These are phyloP conservation scores for Solanum dulcamara DNA, from an alignment of 257 asterid genomes.

Conservation along the genomic window DNA sequence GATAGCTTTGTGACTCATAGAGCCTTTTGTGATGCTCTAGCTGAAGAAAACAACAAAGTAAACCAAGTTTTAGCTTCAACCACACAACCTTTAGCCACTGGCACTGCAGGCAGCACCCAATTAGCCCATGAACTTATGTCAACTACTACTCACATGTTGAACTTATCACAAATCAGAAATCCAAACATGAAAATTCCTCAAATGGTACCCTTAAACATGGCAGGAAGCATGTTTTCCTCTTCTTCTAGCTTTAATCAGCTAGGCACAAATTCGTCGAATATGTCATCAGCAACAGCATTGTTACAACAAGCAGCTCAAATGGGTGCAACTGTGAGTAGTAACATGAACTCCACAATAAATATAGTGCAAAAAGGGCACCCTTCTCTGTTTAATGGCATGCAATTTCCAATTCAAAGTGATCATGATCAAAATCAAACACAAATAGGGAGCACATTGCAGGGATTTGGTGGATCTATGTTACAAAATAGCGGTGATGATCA, in stretches of 20 bases:
- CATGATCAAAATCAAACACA: neutral
- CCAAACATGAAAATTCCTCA: neutral
- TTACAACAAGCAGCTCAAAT: slow-evolving; percentile 10
- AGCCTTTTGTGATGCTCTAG: slow-evolving; percentile 7
- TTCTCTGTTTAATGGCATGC: neutral
- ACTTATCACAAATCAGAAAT: neutral
- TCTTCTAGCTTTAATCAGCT: neutral
- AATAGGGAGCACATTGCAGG: neutral
- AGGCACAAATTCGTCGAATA: neutral
- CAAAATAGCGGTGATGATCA: neutral
- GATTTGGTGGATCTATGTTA: neutral
- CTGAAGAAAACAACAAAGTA: neutral
- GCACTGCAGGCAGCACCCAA: neutral
- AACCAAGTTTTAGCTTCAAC: neutral
- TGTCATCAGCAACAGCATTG: slow-evolving; percentile 3
- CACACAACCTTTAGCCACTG: neutral
- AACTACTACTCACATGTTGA: neutral
- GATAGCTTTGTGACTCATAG: slow-evolving; percentile 7
- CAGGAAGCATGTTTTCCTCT: neutral
- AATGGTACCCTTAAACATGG: neutral
- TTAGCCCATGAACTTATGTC: neutral
- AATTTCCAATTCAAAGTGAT: neutral
- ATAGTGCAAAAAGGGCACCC: neutral
- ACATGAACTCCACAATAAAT: neutral
- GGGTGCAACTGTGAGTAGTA: neutral